Conservation (phyloP, 768 basidiomycete species). For the Asterophora parasitica region DNA sequence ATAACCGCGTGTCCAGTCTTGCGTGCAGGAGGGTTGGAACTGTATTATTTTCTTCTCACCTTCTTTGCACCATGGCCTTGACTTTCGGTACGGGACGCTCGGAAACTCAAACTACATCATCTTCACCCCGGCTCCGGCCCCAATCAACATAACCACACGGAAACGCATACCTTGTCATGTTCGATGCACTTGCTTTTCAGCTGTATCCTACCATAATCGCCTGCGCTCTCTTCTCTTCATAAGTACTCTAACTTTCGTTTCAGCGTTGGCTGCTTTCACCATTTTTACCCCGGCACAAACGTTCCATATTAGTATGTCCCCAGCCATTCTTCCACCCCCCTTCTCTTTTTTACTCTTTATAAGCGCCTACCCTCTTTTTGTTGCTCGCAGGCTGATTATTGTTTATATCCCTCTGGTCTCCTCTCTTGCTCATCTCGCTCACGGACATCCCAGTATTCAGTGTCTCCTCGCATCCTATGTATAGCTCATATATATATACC, state of each 20-base stretch:
- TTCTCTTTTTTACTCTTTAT: neutral
- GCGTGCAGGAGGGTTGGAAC: neutral
- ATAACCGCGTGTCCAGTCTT: neutral
- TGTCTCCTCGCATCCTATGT: neutral
- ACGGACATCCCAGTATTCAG: neutral
- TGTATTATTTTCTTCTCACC: neutral
- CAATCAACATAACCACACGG: neutral
- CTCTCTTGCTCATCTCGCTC: neutral
- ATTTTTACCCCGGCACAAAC: neutral
- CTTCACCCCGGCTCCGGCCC: neutral
- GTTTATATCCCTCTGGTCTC: neutral
- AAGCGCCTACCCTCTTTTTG: neutral
- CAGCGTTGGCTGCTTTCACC: neutral
- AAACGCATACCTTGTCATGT: neutral
- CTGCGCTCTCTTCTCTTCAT: neutral
- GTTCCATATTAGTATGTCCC: neutral
- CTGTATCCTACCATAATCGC: neutral
- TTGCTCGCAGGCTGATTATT: neutral
- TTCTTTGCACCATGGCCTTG: no score
- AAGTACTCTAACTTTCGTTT: neutral
- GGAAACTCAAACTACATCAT: neutral
- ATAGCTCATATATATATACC: slow-evolving; percentile 6
- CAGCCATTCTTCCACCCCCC: neutral
- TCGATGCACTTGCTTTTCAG: neutral
- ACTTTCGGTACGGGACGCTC: neutral